Conservation (phyloP, 257 asterid species). For the Galeopsis tetrahit region DNA sequence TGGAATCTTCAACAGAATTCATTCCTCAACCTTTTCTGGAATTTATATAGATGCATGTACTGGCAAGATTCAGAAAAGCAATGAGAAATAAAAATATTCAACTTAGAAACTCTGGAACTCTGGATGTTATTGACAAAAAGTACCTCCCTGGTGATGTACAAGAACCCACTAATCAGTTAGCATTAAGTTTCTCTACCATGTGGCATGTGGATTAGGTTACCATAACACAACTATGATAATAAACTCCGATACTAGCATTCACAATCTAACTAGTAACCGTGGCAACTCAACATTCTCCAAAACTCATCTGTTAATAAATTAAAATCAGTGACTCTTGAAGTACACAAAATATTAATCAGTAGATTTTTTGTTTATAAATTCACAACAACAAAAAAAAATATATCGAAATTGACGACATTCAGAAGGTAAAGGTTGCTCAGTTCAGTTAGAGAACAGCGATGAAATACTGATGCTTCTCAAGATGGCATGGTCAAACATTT, state of each 20-base stretch:
- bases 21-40: neutral
- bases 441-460: neutral
- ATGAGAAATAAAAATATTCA: neutral
- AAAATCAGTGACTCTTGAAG: neutral
- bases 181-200: too few species aligned
- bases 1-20: conserved; percentile 11
- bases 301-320: neutral
- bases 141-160: too few species aligned
- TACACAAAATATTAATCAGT: neutral
- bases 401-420: neutral
- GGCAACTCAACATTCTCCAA: conserved; percentile 3
- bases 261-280: neutral
- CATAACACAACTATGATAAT: neutral
- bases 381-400: neutral
- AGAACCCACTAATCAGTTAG: too few species aligned
- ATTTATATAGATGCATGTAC: neutral
- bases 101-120: neutral
- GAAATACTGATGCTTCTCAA: neutral
- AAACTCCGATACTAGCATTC: neutral
- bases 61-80: neutral
- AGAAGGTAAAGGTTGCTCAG: neutral
- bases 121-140: too few species aligned
- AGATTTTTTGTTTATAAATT: neutral
- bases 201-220: too few species aligned
- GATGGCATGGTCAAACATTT: conserved; percentile 1